Evolutionary conservation across 1,139 yeast species (phyloP).

Genomic region (Schizosaccharomyces versatilis): DNA sequence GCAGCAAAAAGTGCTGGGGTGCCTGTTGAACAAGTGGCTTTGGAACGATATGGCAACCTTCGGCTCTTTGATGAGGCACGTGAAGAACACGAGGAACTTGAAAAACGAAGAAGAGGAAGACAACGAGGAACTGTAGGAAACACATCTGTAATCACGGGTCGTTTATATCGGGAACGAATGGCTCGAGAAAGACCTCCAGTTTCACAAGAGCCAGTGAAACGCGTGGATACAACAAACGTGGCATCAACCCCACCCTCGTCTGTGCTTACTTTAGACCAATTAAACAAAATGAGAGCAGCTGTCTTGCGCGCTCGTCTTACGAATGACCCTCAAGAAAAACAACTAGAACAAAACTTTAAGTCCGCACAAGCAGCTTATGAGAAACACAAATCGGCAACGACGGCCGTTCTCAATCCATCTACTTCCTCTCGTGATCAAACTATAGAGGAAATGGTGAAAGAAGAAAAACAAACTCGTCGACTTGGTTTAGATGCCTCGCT

Average conservation of each 20-base stretch:
- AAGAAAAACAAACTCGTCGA: constrained; percentile 17
- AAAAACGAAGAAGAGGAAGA: constrained; percentile 13
- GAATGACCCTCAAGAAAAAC: constrained; percentile 13
- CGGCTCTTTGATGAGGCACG: constrained; percentile 17
- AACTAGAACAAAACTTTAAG: constrained; percentile 19
- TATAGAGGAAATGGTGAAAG: constrained; percentile 23
- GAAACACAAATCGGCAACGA: not conserved
- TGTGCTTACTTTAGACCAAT: constrained; percentile 3
- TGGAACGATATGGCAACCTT: constrained; percentile 16
- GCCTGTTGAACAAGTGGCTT: constrained; percentile 15
- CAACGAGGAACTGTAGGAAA: not conserved
- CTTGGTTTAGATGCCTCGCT: constrained; percentile 6
- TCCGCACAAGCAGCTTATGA: constrained; percentile 9
- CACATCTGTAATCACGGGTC: not conserved
- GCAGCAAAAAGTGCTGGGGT: constrained; percentile 12
- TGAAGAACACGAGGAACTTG: constrained; percentile 19
- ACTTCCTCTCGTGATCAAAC: constrained; percentile 13
- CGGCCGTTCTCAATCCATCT: constrained; percentile 11
- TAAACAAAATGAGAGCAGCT: constrained; percentile 21
- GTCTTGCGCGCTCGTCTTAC: constrained; percentile 21
- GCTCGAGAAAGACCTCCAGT: not conserved
- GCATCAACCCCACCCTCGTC: not conserved
- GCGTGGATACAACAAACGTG: not conserved
- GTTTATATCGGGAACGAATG: constrained; percentile 7
- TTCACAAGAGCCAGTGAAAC: not conserved